Evolutionary conservation across 208 protist genomes (phyloP), one percentile per base, ranked within the genome.

Genomic region (Trypanosoma avium): DNA sequence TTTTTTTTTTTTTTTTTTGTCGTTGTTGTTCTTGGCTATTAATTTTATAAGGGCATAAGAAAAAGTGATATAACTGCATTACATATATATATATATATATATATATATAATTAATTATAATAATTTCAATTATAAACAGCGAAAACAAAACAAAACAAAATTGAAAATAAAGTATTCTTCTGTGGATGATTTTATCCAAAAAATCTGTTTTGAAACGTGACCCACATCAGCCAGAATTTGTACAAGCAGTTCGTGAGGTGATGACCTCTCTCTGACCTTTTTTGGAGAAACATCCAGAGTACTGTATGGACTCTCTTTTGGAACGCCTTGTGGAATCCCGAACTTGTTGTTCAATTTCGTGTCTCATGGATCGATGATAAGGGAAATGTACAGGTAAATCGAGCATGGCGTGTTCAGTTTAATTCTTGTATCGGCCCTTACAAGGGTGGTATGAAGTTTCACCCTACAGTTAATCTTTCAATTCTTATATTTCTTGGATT

Each of bases 401-500:
- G 90, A 21, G 96, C 92, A 26, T 98, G 75, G 73, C 88, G 96
- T 64, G 90, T 97, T 22, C 90, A 98, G 74, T 98, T 96, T 70
- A 98, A 97, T 86, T 85, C 73, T 13, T 71, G 92, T 43, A 83
- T 97, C 55, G 96, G 96, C 19, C 96, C 96, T 30, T 98, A 97
- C 85, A 98, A 98, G 74, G 96, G 96, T 53, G 96, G 86, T 71
- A 89, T 88, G 71, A 71, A 83, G 36, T 90, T 93, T 56, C 86
- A 92, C 60, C 86, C 83, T 17, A 79, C 79, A 3, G 91, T 97
- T n/a, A 94, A 94, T 68, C 71, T 97, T 19, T 88, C 77, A 42
- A 93, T 97, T 36, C 71, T 97, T 15, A 97, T 97, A 75, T 98
- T 98, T 67, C 79, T 98, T n/a, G 96, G 90, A 56, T 98, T 98